Evolutionary conservation across 768 basidiomycete genomes (phyloP).

Genomic region (Trametes cinnabarina): DNA sequence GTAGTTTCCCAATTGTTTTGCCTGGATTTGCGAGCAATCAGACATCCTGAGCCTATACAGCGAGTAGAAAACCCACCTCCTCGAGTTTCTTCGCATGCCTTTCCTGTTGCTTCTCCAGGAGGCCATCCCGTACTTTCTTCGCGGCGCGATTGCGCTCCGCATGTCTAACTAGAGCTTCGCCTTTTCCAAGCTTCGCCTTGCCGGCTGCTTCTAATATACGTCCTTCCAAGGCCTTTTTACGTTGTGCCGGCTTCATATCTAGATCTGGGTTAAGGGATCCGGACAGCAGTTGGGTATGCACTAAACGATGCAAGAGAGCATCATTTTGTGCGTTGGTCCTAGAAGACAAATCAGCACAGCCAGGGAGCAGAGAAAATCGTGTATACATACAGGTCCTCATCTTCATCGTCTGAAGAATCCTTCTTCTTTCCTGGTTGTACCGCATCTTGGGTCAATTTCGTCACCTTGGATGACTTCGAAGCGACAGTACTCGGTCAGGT

Average conservation of each 20-base stretch:
- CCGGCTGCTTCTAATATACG: slow-evolving; percentile 74
- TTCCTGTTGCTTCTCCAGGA: slow-evolving; percentile 60
- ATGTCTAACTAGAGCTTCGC: slow-evolving; percentile 58
- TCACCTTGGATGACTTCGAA: slow-evolving; percentile 72
- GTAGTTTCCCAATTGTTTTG: slow-evolving; percentile 82
- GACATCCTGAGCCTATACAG: too few species aligned
- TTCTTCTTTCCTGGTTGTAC: slow-evolving; percentile 24
- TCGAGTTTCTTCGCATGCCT: slow-evolving; percentile 54
- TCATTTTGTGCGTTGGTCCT: slow-evolving; percentile 81
- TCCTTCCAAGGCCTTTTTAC: slow-evolving; percentile 72
- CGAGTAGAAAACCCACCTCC: slow-evolving; percentile 48
- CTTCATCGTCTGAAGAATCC: slow-evolving; percentile 37
- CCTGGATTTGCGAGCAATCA: slow-evolving; percentile 43
- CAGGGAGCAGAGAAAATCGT: neutral
- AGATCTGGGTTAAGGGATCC: slow-evolving; percentile 67
- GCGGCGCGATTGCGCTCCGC: slow-evolving; percentile 69
- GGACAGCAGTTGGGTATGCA: slow-evolving; percentile 78
- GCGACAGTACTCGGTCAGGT: neutral
- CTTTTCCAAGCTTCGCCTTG: slow-evolving; percentile 67
- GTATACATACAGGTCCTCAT: slow-evolving; percentile 49
- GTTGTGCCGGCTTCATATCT: slow-evolving; percentile 61
- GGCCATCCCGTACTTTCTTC: slow-evolving; percentile 70
- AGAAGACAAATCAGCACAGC: slow-evolving; percentile 3
- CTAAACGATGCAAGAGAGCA: slow-evolving; percentile 69
- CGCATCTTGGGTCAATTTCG: slow-evolving; percentile 48